Conservation (phyloP, 225 moss, liverwort and hornwort genomes). For the Physcomitrellopsis africana region DNA sequence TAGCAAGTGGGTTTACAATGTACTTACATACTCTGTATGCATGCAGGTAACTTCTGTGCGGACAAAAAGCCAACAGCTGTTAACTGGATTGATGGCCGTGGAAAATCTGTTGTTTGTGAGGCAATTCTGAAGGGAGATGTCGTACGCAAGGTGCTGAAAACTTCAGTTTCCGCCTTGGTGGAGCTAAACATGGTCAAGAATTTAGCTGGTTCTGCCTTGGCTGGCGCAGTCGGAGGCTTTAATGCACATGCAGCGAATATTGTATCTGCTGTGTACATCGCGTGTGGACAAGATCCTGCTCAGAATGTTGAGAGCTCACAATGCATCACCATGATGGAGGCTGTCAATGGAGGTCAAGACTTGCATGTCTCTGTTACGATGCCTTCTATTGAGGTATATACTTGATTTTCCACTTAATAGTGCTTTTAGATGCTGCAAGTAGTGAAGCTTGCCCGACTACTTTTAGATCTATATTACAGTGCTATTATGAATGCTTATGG, state of each 20-base stretch:
- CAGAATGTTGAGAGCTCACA: conserved; percentile 75
- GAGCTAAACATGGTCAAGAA: conserved; percentile 68
- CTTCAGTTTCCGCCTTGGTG: conserved; percentile 65
- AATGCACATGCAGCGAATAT: conserved; percentile 73
- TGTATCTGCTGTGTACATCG: conserved; percentile 67
- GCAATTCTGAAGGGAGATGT: conserved; percentile 56
- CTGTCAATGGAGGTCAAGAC: conserved; percentile 63
- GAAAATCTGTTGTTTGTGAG: conserved; percentile 73
- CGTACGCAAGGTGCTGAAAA: conserved; percentile 64
- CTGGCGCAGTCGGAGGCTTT: conserved; percentile 70
- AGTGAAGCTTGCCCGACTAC: not conserved
- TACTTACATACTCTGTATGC: conserved; percentile 10
- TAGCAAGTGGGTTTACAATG: too few species aligned
- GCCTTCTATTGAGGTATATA: conserved; percentile 69
- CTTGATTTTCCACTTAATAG: not conserved
- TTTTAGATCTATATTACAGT: not conserved
- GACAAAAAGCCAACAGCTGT: conserved; percentile 77
- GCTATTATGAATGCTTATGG: too few species aligned
- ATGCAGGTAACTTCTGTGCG: conserved; percentile 67
- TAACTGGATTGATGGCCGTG: conserved; percentile 72
- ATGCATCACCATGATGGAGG: conserved; percentile 79
- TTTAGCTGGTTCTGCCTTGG: conserved; percentile 69
- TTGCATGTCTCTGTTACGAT: conserved; percentile 74
- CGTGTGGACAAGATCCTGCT: conserved; percentile 72
- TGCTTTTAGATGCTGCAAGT: not conserved